Evolutionary conservation across 192 early-diverging fungal genomes (phyloP).

Genomic region (Dimargaris cristalligena): DNA sequence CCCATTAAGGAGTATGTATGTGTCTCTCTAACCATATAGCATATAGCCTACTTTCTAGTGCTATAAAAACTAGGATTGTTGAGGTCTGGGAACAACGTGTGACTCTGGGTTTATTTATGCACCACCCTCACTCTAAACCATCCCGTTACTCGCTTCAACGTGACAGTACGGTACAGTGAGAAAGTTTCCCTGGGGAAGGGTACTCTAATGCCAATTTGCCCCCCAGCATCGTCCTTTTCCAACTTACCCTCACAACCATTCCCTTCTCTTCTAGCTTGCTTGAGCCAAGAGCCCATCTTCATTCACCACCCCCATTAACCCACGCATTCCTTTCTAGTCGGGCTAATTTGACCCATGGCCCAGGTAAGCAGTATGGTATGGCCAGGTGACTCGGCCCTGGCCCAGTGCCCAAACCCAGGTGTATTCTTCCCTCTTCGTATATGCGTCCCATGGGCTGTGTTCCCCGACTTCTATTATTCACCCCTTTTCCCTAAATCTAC

Average conservation of each 20-base stretch:
- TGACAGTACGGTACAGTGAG: background rate
- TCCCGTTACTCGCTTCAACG: too few species aligned
- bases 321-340: background rate
- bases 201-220: background rate
- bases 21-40: too few species aligned
- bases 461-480: too few species aligned
- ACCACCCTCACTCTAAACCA: too few species aligned
- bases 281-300: background rate
- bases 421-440: background rate
- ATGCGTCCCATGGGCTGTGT: background rate
- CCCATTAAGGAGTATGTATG: too few species aligned
- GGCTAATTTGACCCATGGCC: background rate
- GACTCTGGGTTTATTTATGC: too few species aligned
- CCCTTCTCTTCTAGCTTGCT: background rate
- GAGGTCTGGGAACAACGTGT: too few species aligned
- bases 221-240: background rate
- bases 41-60: too few species aligned
- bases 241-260: background rate
- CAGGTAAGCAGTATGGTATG: background rate
- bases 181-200: background rate
- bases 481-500: too few species aligned
- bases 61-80: too few species aligned
- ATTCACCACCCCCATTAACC: background rate
- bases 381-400: background rate
- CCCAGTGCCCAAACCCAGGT: background rate